A percentile compares a stretch with the other conserved stretches of the same genome.
Conservation (phyloP, 2,329 filamentous ascomycete genomes). For the Venturia carpophila region DNA sequence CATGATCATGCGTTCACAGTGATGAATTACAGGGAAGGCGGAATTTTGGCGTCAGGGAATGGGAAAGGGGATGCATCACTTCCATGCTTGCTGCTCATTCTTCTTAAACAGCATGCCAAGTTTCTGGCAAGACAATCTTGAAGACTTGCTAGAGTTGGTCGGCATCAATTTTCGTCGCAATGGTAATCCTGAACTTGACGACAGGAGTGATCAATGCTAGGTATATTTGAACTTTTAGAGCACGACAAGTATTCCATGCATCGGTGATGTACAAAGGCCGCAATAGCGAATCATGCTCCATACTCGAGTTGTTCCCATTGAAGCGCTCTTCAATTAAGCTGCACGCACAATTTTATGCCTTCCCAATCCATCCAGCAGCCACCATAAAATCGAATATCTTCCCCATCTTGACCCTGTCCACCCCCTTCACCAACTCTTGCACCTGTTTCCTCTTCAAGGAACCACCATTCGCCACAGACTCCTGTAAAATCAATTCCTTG, state of each 20-base stretch:
- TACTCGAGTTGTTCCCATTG: not conserved
- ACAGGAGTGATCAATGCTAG: not conserved
- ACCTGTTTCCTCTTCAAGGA: constrained; percentile 89
- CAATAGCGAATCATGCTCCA: not conserved
- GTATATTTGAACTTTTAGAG: not conserved
- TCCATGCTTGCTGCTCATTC: not conserved
- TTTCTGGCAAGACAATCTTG: too few relatives aligned
- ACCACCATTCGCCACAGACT: constrained; percentile 83
- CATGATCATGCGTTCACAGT: too few relatives aligned
- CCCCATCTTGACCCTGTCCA: constrained; percentile 78
- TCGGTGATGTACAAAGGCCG: not conserved
- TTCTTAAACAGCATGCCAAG: too few relatives aligned
- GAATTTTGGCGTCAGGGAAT: not conserved
- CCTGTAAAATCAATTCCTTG: constrained; percentile 85
- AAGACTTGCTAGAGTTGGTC: too few relatives aligned
- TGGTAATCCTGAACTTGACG: too few relatives aligned
- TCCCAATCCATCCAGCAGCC: constrained; percentile 83
- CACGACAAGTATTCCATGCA: not conserved
- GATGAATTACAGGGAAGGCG: not conserved
- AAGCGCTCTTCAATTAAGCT: not conserved
- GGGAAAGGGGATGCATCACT: not conserved
- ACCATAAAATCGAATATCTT: constrained; percentile 93
- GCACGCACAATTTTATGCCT: constrained; percentile 40
- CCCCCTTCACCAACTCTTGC: constrained; percentile 64
- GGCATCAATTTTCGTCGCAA: too few relatives aligned